Evolutionary conservation across 352 stramenopile species (phyloP), one percentile per base, ranked within the genome.

Genomic region (Globisporangium yorkense): DNA sequence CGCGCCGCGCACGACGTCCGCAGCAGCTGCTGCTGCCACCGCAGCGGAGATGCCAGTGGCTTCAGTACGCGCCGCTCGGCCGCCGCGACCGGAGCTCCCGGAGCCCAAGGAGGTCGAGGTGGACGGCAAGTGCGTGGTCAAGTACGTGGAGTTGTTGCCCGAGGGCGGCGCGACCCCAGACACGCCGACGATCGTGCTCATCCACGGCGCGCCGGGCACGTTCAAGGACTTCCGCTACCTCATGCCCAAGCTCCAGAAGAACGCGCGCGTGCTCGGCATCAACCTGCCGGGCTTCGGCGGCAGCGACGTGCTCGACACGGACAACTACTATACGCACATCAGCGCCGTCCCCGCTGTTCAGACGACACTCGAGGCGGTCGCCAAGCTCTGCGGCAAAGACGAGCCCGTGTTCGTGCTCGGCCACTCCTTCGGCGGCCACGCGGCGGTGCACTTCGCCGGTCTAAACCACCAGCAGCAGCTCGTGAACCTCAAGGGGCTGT

Each of bases 151-250:
- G 41, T 33, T 56, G 13, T 29, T 48, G 21, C 4, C 65, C n/a
- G 54, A 31, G n/a, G 29, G n/a, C 3, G 13, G 18, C 24, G 3
- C 4, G 8, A 53, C 37, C 0, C 40, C 43, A 7, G 5, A 43
- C 40, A 53, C 43, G 8, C 33, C 54, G 24, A 88, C 78, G 41
- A 44, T 89, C n/a, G 68, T 92, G 20, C 54, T 89, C 33, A 66
- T 91, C 20, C 80, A 91, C 48, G 77, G 80, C 9, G 71, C 77
- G 2, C 77, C 80, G 39, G 80, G 80, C 16, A 87, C 76, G 35
- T 87, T 84, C 62, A 47, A 57, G 9, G 79, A 89, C 61, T 92
- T 85, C 45, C 77, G 75, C 4, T 72, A 89, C 62, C 56, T 91
- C 35, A 76, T 88, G 37, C 78, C 78, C 16, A 56, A 75, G 24